Evolutionary conservation across 176 grass and related monocot species (phyloP).

Genomic region (Coix lacrymajobi): DNA sequence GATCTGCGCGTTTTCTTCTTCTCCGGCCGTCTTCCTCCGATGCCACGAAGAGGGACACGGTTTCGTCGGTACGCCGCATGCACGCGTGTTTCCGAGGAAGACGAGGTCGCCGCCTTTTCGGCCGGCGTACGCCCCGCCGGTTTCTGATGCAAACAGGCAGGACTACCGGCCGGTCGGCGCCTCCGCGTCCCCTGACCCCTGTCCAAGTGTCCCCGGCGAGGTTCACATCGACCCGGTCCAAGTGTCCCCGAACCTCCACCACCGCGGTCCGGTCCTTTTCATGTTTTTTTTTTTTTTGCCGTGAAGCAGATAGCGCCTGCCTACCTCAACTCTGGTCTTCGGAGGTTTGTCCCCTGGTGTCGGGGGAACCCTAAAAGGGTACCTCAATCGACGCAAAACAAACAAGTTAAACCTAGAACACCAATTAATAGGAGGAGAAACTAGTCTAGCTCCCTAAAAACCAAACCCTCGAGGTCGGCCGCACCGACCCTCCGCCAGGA

Average conservation of each 20-base stretch:
- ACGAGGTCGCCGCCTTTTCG: constrained; percentile 1
- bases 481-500: too few relatives aligned
- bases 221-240: too few relatives aligned
- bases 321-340: neutral
- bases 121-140: neutral
- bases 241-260: too few relatives aligned
- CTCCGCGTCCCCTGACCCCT: neutral
- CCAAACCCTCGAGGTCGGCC: too few relatives aligned
- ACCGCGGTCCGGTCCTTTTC: neutral
- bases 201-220: neutral
- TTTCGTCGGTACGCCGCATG: neutral
- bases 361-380: too few relatives aligned
- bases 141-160: neutral
- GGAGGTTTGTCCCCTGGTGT: too few relatives aligned
- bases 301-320: neutral
- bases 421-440: too few relatives aligned
- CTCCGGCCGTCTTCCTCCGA: neutral
- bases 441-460: too few relatives aligned
- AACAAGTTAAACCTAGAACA: too few relatives aligned
- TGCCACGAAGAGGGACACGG: constrained; percentile 6
- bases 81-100: constrained; percentile 26
- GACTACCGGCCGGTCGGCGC: neutral
- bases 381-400: too few relatives aligned
- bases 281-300: neutral
- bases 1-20: neutral